phyloP scores from a whole-genome alignment of 1,284 basidiomycete species.

The Phellopilus nigrolimitatus region DNA sequence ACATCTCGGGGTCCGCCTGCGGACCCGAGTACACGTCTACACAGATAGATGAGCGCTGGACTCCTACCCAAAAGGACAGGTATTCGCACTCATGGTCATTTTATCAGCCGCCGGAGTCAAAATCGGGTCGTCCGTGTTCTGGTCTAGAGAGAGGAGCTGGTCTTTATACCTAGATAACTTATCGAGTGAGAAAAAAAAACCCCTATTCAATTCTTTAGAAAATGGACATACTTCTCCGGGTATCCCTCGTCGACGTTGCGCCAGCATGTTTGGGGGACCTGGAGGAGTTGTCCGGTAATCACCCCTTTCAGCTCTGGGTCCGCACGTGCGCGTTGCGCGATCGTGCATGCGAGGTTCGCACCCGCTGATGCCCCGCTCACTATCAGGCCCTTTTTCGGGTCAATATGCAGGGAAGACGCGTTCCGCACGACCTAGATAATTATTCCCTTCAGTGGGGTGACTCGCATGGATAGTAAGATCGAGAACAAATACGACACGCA shows the following conservation, averaged over 20 bases:
- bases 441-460: neutral
- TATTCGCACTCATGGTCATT: conserved; percentile 1
- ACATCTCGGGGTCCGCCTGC: conserved; percentile 18
- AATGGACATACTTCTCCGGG: conserved; percentile 12
- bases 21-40: conserved; percentile 19
- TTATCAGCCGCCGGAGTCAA: conserved; percentile 12
- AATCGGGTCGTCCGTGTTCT: conserved; percentile 23
- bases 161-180: no score
- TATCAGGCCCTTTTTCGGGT: conserved; percentile 23
- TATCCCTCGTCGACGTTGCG: neutral
- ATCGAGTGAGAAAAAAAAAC: conserved; percentile 20
- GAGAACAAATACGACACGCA: conserved; percentile 12
- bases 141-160: conserved; percentile 24
- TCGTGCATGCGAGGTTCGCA: conserved; percentile 22
- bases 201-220: neutral
- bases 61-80: conserved; percentile 4
- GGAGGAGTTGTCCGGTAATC: conserved; percentile 15
- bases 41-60: conserved; percentile 19
- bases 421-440: neutral
- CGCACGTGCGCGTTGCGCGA: conserved; percentile 23
- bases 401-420: conserved; percentile 11
- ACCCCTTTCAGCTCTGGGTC: conserved; percentile 19
- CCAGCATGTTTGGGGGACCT: conserved; percentile 4
- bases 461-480: no score
- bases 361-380: conserved; percentile 27